phyloP scores from a whole-genome alignment of 768 basidiomycete species.

The Pisolithus sp. region DNA sequence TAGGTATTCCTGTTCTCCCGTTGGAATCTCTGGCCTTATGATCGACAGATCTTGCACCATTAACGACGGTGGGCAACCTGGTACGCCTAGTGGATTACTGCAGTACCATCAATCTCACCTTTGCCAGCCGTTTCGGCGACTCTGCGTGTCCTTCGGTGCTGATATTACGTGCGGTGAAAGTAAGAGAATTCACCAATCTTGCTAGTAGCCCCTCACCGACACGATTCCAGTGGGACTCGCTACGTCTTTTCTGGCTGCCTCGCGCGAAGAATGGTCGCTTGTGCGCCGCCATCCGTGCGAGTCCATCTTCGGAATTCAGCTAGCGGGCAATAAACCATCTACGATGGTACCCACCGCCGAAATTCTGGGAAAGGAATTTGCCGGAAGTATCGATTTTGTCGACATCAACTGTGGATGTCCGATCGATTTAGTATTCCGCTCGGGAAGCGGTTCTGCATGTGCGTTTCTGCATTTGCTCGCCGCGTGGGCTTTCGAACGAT shows the following conservation, averaged over 20 bases:
- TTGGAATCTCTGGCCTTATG: conserved; percentile 29
- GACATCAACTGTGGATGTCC: conserved; percentile 97
- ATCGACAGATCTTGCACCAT: conserved; percentile 56
- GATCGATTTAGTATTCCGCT: conserved; percentile 91
- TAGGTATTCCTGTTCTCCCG: conserved; percentile 28
- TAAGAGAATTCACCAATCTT: conserved; percentile 26
- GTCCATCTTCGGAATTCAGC: conserved; percentile 80
- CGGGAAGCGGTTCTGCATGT: conserved; percentile 87
- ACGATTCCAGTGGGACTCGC: conserved; percentile 81
- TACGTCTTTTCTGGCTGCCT: conserved; percentile 79
- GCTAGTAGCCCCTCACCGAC: not conserved
- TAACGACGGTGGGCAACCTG: conserved; percentile 94
- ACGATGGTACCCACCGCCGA: conserved; percentile 79
- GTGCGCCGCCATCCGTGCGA: conserved; percentile 87
- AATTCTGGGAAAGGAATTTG: conserved; percentile 63
- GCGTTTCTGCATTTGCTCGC: conserved; percentile 25
- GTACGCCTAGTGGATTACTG: conserved; percentile 31
- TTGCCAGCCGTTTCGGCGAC: conserved; percentile 79
- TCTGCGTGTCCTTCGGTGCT: conserved; percentile 81
- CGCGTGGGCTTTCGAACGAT: not conserved
- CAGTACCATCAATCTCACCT: not conserved
- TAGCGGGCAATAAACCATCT: conserved; percentile 83
- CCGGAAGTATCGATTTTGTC: conserved; percentile 74
- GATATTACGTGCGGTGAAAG: conserved; percentile 97
- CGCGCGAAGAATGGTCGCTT: conserved; percentile 92